A percentile compares a stretch with the other conserved stretches of the same genome.
phyloP scores from a whole-genome alignment of 2,329 filamentous ascomycete genomes.

The Trichoderma cornu-damae region DNA sequence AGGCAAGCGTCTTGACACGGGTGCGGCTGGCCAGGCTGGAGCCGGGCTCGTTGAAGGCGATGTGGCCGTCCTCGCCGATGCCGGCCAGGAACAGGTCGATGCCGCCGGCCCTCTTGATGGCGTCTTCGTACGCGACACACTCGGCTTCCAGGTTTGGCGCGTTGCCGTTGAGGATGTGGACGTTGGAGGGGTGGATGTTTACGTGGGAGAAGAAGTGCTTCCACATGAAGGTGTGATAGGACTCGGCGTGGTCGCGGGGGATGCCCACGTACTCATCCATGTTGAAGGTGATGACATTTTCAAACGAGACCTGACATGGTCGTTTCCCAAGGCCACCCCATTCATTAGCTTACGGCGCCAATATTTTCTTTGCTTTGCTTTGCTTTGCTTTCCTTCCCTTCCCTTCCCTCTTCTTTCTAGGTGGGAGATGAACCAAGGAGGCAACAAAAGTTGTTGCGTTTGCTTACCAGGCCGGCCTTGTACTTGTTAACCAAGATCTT shows the following conservation, averaged over 20 bases:
- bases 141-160: conserved; percentile 69
- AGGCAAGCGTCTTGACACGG: conserved; percentile 79
- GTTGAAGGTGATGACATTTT: conserved; percentile 87
- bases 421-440: no score
- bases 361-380: background rate
- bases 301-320: conserved; percentile 63
- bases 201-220: conserved; percentile 84
- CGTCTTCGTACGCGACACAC: conserved; percentile 72
- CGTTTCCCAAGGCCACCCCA: background rate
- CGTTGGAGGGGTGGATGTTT: conserved; percentile 74
- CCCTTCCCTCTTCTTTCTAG: no score
- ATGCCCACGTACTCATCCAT: conserved; percentile 91
- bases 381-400: no score
- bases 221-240: conserved; percentile 92
- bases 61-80: conserved; percentile 80
- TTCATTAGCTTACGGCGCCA: conserved; percentile 2
- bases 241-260: conserved; percentile 75
- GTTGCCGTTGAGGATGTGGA: conserved; percentile 80
- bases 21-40: conserved; percentile 73
- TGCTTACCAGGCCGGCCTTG: conserved; percentile 56
- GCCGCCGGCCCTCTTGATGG: conserved; percentile 67
- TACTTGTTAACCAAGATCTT: conserved; percentile 66
- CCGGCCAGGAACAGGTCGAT: conserved; percentile 84
- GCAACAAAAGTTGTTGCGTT: background rate
- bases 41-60: conserved; percentile 87